A percentile compares a stretch with the other conserved stretches of the same genome.
phyloP scores from a whole-genome alignment of 139 green algal genomes.

The Dunaliella sp. region DNA sequence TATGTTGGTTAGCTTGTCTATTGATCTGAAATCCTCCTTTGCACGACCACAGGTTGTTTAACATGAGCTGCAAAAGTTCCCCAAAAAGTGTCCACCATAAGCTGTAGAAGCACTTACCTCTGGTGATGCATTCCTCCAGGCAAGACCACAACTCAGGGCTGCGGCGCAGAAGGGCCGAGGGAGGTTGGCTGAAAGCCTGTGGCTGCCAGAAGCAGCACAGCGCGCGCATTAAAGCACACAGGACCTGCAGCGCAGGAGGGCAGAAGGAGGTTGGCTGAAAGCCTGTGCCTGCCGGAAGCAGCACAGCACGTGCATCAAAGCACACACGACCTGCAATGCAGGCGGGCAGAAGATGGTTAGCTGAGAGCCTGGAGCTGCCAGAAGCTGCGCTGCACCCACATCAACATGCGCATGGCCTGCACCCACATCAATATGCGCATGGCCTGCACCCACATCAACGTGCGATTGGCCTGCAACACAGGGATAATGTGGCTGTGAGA shows the following conservation, averaged over 20 bases:
- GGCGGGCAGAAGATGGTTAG: not conserved
- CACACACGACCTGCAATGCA: not conserved
- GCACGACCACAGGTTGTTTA: no score
- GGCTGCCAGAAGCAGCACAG: slow-evolving; percentile 56
- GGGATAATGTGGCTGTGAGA: no score
- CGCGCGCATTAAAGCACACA: slow-evolving; percentile 45
- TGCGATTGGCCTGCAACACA: not conserved
- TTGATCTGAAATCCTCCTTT: no score
- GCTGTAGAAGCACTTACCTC: no score
- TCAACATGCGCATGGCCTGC: not conserved
- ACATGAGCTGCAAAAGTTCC: no score
- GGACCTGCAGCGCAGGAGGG: not conserved
- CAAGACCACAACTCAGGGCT: slow-evolving; percentile 45
- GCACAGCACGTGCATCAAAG: not conserved
- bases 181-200: slow-evolving; percentile 27
- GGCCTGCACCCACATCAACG: not conserved
- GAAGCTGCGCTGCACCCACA: not conserved
- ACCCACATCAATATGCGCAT: not conserved
- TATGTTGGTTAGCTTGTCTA: no score
- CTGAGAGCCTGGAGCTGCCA: not conserved
- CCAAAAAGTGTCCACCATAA: no score
- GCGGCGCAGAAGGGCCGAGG: slow-evolving; percentile 44
- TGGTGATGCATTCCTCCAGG: slow-evolving; percentile 20
- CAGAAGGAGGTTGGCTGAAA: not conserved
- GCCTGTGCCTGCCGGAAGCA: not conserved